Evolutionary conservation across 179 eudicot species (phyloP).

Genomic region (Drosera spatulata): DNA sequence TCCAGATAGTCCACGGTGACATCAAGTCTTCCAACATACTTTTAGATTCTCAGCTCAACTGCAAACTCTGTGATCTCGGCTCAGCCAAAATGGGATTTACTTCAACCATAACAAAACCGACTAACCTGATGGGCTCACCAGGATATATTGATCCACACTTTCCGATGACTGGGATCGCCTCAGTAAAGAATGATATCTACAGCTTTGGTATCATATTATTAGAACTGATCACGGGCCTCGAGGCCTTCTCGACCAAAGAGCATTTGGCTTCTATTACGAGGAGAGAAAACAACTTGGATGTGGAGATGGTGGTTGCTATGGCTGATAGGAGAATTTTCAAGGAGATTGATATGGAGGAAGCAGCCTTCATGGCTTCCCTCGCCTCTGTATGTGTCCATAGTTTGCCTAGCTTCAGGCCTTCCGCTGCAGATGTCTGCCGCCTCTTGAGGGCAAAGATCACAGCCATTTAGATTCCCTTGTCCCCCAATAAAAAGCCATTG

Average conservation of each 20-base stretch:
- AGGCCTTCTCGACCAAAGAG: constrained; percentile 33
- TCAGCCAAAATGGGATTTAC: constrained; percentile 63
- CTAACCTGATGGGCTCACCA: constrained; percentile 61
- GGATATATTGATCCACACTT: constrained; percentile 82
- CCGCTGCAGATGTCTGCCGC: constrained; percentile 34
- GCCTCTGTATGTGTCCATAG: constrained; percentile 37
- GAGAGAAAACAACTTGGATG: constrained; percentile 10
- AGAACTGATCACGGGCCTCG: constrained; percentile 66
- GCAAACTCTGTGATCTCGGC: constrained; percentile 75
- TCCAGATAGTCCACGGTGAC: constrained; percentile 74
- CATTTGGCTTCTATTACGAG: constrained; percentile 31
- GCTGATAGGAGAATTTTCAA: constrained; percentile 29
- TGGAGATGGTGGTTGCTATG: constrained; percentile 30
- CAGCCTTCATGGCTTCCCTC: constrained; percentile 23
- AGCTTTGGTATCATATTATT: constrained; percentile 61
- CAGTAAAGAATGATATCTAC: constrained; percentile 70
- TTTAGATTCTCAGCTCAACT: constrained; percentile 28
- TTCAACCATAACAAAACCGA: constrained; percentile 24
- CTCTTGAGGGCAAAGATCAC: constrained; percentile 23
- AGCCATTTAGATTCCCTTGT: constrained; percentile 4
- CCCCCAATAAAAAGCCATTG: constrained; percentile 5
- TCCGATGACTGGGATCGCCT: constrained; percentile 61
- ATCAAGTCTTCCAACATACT: constrained; percentile 72
- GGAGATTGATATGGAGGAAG: constrained; percentile 28
- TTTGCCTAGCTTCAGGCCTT: constrained; percentile 58